Conservation (phyloP, 495 filamentous ascomycete species). For the Xylaria sp. region DNA sequence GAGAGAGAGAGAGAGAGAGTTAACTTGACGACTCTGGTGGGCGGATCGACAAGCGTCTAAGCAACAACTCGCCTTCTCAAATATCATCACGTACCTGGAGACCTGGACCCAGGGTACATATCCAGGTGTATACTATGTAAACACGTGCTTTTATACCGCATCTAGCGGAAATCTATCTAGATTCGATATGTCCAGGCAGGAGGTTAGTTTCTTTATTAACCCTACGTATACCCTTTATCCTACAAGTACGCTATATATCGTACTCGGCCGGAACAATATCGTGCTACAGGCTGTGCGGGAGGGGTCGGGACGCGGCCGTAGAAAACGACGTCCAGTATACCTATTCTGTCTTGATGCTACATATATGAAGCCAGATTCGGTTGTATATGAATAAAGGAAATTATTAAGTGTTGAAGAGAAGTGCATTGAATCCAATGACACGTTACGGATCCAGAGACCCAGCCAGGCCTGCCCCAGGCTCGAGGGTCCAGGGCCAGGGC, state of each 20-base stretch:
- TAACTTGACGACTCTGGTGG: too few relatives aligned
- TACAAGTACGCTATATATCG: not conserved
- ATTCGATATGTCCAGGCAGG: not conserved
- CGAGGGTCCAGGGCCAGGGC: too few relatives aligned
- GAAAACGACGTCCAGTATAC: not conserved
- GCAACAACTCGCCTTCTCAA: not conserved
- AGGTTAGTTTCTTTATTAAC: not conserved
- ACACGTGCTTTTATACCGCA: slow-evolving; percentile 2
- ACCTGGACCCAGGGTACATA: not conserved
- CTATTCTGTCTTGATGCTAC: not conserved
- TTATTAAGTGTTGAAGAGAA: slow-evolving; percentile 1
- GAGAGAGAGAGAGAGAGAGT: not conserved
- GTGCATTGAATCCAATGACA: not conserved
- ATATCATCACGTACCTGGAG: not conserved
- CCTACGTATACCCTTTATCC: not conserved
- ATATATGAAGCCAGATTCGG: not conserved
- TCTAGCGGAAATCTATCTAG: not conserved
- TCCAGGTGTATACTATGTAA: not conserved
- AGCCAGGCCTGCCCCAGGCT: too few relatives aligned
- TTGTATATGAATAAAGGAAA: slow-evolving; percentile 1
- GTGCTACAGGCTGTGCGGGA: not conserved
- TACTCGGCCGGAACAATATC: slow-evolving; percentile 1
- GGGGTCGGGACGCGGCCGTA: not conserved
- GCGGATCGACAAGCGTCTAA: not conserved
- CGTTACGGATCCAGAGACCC: not conserved